Evolutionary conservation across 345 rosid genomes (phyloP).

Genomic region (Sisymbrium altissimum): DNA sequence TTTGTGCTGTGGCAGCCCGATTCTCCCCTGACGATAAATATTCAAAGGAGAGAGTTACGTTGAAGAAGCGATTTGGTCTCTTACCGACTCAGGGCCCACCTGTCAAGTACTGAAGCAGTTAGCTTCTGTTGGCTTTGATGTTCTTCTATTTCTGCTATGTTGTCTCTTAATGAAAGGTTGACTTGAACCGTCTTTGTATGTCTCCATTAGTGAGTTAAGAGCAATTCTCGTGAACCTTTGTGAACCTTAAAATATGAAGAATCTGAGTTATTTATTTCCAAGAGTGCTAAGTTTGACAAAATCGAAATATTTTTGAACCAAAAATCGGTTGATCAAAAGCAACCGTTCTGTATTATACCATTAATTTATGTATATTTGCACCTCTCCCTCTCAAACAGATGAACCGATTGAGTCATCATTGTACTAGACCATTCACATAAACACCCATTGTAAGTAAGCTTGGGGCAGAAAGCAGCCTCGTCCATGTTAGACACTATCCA

Average conservation of each 20-base stretch:
- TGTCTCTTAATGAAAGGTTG: slow-evolving; percentile 5
- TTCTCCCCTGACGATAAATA: slow-evolving; percentile 91
- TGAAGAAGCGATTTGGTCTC: slow-evolving; percentile 82
- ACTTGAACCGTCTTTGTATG: slow-evolving; percentile 10
- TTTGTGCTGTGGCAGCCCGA: slow-evolving; percentile 50
- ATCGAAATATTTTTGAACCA: background rate
- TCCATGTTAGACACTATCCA: no score
- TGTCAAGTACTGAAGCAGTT: slow-evolving; percentile 48
- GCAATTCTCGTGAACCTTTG: background rate
- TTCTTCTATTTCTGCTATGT: slow-evolving; percentile 1
- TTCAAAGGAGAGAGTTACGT: slow-evolving; percentile 65
- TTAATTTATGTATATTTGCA: background rate
- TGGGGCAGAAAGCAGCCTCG: no score
- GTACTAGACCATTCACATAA: background rate
- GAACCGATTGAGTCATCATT: background rate
- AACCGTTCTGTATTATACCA: no score
- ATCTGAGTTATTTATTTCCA: background rate
- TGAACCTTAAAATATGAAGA: no score
- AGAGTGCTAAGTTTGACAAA: background rate
- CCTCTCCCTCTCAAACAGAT: background rate
- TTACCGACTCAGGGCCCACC: slow-evolving; percentile 71
- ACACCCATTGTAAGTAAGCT: no score
- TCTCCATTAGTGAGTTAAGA: slow-evolving; percentile 6
- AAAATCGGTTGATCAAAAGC: background rate
- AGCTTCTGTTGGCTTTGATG: background rate